Evolutionary conservation across 2,329 filamentous ascomycete species (phyloP).

Genomic region (Teratosphaeria viscida): DNA sequence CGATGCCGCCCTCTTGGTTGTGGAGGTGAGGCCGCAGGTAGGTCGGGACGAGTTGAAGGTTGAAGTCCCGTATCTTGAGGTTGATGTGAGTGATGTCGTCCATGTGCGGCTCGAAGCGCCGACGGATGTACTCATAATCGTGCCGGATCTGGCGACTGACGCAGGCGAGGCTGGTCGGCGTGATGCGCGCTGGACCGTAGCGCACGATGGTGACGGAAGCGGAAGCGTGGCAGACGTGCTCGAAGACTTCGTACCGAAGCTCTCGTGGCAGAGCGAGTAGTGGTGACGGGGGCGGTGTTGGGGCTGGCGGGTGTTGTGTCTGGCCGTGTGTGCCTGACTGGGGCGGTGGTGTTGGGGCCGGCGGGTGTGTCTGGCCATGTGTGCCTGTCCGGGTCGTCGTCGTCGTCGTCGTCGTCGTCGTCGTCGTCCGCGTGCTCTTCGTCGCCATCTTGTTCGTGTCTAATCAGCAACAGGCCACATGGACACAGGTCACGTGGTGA

Average conservation of each 20-base stretch:
- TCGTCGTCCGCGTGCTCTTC: background rate
- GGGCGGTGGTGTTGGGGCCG: background rate
- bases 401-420: background rate
- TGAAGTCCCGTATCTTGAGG: background rate
- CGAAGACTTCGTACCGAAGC: constrained; percentile 4
- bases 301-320: background rate
- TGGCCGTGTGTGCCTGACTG: background rate
- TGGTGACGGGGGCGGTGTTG: background rate
- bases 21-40: background rate
- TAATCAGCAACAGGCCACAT: background rate
- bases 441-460: background rate
- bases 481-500: background rate
- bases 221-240: background rate
- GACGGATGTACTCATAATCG: background rate
- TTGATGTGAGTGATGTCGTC: background rate
- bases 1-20: background rate
- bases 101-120: background rate
- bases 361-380: background rate
- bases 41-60: background rate
- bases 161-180: background rate
- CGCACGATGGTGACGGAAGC: background rate
- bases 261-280: constrained; percentile 4
- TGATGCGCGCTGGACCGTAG: background rate
- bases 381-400: background rate
- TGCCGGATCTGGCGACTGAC: background rate